Percentiles rank a stretch among this genome's conserved stretches.
Evolutionary conservation across 495 filamentous ascomycete genomes (phyloP).

Genomic region (Lophiostoma macrostomum): DNA sequence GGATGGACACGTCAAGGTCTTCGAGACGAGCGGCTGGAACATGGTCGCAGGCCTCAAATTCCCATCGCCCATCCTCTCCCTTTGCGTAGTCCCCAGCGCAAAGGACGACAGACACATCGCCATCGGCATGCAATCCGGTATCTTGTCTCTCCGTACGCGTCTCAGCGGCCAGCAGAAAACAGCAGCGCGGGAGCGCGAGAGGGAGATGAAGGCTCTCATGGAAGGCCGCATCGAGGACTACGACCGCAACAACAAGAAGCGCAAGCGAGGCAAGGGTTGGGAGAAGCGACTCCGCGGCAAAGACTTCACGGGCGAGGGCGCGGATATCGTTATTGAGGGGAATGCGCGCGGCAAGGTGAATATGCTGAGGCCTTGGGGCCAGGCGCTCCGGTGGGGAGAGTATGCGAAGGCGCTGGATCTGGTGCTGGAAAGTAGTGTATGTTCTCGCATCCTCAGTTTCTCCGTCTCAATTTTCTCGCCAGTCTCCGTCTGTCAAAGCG

Average conservation of each 20-base stretch:
- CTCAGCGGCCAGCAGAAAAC: slow-evolving; percentile 79
- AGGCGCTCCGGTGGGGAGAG: slow-evolving; percentile 69
- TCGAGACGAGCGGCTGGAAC: slow-evolving; percentile 88
- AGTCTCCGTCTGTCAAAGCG: background rate
- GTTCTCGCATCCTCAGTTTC: slow-evolving; percentile 9
- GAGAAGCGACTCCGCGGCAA: slow-evolving; percentile 69
- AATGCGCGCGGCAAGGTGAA: slow-evolving; percentile 52
- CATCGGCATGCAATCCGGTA: slow-evolving; percentile 89
- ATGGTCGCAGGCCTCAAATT: slow-evolving; percentile 91
- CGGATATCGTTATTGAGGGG: slow-evolving; percentile 83
- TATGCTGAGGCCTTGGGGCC: slow-evolving; percentile 77
- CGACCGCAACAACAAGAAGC: slow-evolving; percentile 58
- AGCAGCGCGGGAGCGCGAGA: slow-evolving; percentile 69
- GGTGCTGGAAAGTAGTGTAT: slow-evolving; percentile 55
- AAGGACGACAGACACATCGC: slow-evolving; percentile 84
- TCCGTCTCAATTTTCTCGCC: background rate
- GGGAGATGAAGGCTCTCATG: slow-evolving; percentile 81
- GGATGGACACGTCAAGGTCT: slow-evolving; percentile 95
- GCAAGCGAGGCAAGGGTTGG: slow-evolving; percentile 61
- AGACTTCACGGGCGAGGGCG: slow-evolving; percentile 80
- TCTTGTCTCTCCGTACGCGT: slow-evolving; percentile 82
- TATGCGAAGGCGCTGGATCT: slow-evolving; percentile 76
- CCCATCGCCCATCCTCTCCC: slow-evolving; percentile 78
- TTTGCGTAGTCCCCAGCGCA: slow-evolving; percentile 68
- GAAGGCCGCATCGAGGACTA: slow-evolving; percentile 70